phyloP scores from a whole-genome alignment of 805 yeast genomes.

The Cyberlindnera mycetangii region DNA sequence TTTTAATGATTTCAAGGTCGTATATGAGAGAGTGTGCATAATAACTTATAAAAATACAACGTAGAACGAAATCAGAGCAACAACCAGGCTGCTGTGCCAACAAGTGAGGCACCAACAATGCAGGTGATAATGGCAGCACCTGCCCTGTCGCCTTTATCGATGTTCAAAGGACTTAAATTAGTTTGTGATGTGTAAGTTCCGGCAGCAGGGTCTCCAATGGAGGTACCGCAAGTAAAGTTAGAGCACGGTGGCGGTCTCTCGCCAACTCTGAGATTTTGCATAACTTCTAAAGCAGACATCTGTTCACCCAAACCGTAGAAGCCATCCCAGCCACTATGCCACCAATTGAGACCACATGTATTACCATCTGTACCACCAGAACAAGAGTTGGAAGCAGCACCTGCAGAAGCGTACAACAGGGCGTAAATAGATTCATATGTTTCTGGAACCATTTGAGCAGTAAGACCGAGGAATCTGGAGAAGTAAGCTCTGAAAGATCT shows the following conservation, averaged over 20 bases:
- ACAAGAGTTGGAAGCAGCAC: constrained; percentile 76
- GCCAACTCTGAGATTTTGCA: constrained; percentile 36
- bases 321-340: constrained; percentile 56
- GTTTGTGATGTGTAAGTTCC: constrained; percentile 45
- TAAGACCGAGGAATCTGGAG: constrained; percentile 60
- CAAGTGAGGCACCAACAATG: constrained; percentile 40
- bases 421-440: constrained; percentile 44
- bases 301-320: constrained; percentile 82
- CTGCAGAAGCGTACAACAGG: constrained; percentile 49
- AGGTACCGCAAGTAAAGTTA: constrained; percentile 60
- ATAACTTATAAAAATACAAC: neutral
- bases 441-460: constrained; percentile 58
- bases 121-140: constrained; percentile 69
- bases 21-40: neutral
- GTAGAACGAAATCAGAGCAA: constrained; percentile 22
- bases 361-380: constrained; percentile 77
- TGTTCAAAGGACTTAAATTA: constrained; percentile 35
- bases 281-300: constrained; percentile 67
- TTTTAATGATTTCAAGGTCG: neutral
- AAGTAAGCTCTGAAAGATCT: constrained; percentile 71
- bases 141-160: constrained; percentile 47
- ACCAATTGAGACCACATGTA: constrained; percentile 83
- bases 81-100: constrained; percentile 41
- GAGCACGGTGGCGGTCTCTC: constrained; percentile 54
- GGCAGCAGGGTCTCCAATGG: constrained; percentile 59